Percentiles rank a stretch among this genome's conserved stretches.
phyloP scores from a whole-genome alignment of 2,329 filamentous ascomycete genomes.

The Trichophyton schoenleinii region DNA sequence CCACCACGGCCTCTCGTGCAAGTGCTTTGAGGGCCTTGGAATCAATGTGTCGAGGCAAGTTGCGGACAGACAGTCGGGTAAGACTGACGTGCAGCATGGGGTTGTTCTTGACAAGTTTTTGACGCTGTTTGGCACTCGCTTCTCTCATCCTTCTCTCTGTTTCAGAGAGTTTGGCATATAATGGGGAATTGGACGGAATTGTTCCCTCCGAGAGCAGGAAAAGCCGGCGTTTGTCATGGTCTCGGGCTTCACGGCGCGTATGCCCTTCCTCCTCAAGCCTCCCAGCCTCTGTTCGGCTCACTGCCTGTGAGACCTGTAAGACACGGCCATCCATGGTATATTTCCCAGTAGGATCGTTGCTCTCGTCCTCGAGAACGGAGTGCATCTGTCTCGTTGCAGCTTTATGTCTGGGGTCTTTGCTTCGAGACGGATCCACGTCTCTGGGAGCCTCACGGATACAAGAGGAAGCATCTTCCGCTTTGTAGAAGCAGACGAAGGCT shows the following conservation, averaged over 20 bases:
- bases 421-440: slow-evolving; percentile 29
- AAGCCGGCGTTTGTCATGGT: slow-evolving; percentile 80
- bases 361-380: slow-evolving; percentile 80
- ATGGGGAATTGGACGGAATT: slow-evolving; percentile 60
- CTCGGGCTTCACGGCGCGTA: slow-evolving; percentile 49
- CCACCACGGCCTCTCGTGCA: slow-evolving; percentile 82
- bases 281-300: slow-evolving; percentile 67
- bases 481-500: slow-evolving; percentile 87
- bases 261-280: slow-evolving; percentile 59
- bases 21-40: slow-evolving; percentile 85
- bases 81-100: slow-evolving; percentile 78
- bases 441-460: slow-evolving; percentile 68
- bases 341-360: slow-evolving; percentile 63
- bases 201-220: slow-evolving; percentile 81
- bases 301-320: slow-evolving; percentile 70
- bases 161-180: slow-evolving; percentile 63
- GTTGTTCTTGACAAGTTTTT: slow-evolving; percentile 81
- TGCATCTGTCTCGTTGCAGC: slow-evolving; percentile 46
- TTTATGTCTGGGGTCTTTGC: slow-evolving; percentile 26
- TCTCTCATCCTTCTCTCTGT: slow-evolving; percentile 81
- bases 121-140: slow-evolving; percentile 72
- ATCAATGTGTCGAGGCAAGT: slow-evolving; percentile 69
- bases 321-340: slow-evolving; percentile 89
- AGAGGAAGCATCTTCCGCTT: slow-evolving; percentile 56
- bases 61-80: slow-evolving; percentile 80